Evolutionary conservation across 192 early-diverging fungal genomes (phyloP).

Genomic region (Coemansia sp.): DNA sequence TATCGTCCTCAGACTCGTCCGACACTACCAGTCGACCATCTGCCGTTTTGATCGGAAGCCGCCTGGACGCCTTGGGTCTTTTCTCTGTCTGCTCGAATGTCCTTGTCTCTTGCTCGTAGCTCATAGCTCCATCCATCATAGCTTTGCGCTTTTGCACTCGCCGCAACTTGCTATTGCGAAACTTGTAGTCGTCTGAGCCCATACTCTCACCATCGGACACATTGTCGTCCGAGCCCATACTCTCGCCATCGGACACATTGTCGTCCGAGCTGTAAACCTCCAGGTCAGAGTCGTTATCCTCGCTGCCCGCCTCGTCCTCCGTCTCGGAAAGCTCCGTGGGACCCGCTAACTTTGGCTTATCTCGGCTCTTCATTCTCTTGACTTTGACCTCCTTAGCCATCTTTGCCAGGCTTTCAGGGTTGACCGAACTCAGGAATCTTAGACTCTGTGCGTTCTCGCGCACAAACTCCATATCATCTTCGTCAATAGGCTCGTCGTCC

Average conservation of each 20-base stretch:
- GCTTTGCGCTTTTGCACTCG: constrained; percentile 45
- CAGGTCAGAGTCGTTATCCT: constrained; percentile 26
- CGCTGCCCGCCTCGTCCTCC: constrained; percentile 16
- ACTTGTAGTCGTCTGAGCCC: constrained; percentile 12
- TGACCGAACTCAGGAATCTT: constrained; percentile 32
- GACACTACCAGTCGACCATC: constrained; percentile 52
- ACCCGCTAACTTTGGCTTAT: constrained; percentile 2
- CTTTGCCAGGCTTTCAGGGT: constrained; percentile 26
- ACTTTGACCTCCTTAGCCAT: constrained; percentile 33
- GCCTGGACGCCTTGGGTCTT: constrained; percentile 42
- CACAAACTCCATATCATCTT: constrained; percentile 50
- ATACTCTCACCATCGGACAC: constrained; percentile 16
- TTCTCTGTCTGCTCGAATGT: constrained; percentile 36
- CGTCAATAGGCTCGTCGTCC: constrained; percentile 37
- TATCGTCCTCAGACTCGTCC: constrained; percentile 23
- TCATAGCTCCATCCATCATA: constrained; percentile 37
- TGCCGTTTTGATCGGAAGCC: constrained; percentile 56
- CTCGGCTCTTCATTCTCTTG: constrained; percentile 5
- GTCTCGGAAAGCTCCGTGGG: constrained; percentile 16
- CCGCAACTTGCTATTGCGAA: constrained; percentile 39
- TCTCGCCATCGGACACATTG: constrained; percentile 15
- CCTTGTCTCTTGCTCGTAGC: constrained; percentile 36
- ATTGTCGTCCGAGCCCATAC: constrained; percentile 6
- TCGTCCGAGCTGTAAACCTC: constrained; percentile 27
- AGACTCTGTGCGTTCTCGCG: constrained; percentile 26